Evolutionary conservation across 2,329 filamentous ascomycete genomes (phyloP), one percentile per base, ranked within the genome.

Genomic region (Aureobasidium sp.): DNA sequence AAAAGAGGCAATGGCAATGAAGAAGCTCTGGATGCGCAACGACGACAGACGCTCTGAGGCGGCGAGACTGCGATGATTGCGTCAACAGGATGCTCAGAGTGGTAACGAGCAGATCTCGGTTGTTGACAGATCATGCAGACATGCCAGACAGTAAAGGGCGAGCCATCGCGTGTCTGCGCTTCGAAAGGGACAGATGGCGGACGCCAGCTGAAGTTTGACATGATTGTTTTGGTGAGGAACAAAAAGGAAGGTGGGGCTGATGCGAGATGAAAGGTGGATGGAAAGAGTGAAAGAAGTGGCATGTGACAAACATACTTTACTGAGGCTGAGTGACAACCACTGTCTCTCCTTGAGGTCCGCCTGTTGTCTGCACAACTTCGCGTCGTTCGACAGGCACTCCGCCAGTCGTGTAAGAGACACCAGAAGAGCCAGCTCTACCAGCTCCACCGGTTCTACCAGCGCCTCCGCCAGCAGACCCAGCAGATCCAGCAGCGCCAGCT

Each of bases 131-230:
- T 36, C 5, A 27, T 26, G 46, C 63, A 65, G n/a, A 61, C 48
- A 41, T 65, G 63, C 41, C 48, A 63, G n/a, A 63, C 61, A 10
- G 44, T 63, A 24, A 63, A 63, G 6, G 61, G 61, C n/a, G 34
- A 34, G 13, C 61, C 61, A 12, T 37, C 44, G 26, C 61, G 52
- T 13, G 52, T 63, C 26, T 57, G 46, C 24, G 51, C 61, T 17
- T 52, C 61, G 15, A 63, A 63, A n/a, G 61, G 61, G 20, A 61
- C 39, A 39, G 39, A 36, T 12, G 43, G 55, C 4, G 43, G 41
- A 27, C 43, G 55, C 55, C 55, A 59, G 32, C 53, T 59, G 43
- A 59, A 57, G 27, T 34, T 57, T 48, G 55, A 59, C 43, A 48
- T 47, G 29, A 27, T 59, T 37, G 32, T 47, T 37, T 59, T 47